A percentile compares a stretch with the other conserved stretches of the same genome.
phyloP scores from a whole-genome alignment of 164 flowering plant genomes.

The Saururus chinensis region DNA sequence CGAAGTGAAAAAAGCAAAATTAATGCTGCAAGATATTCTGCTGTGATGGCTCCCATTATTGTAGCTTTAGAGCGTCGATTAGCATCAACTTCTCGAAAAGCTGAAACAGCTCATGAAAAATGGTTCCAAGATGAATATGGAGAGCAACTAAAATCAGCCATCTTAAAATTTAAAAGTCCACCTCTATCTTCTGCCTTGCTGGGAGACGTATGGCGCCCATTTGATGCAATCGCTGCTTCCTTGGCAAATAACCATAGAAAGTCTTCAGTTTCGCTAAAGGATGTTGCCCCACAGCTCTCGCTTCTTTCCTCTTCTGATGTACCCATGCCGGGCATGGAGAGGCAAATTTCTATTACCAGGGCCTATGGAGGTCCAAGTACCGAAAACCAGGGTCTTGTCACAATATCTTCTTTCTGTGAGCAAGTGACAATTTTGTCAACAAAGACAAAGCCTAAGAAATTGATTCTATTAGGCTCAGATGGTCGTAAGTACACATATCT shows the following conservation, averaged over 20 bases:
- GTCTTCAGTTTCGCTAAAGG: slow-evolving; percentile 60
- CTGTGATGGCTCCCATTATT: slow-evolving; percentile 96
- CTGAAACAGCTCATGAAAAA: slow-evolving; percentile 89
- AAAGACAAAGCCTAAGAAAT: slow-evolving; percentile 92
- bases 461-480: slow-evolving; percentile 76
- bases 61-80: slow-evolving; percentile 96
- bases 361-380: slow-evolving; percentile 29
- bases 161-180: slow-evolving; percentile 63
- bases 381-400: slow-evolving; percentile 51
- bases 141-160: slow-evolving; percentile 68
- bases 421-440: slow-evolving; percentile 73
- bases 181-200: slow-evolving; percentile 66
- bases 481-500: slow-evolving; percentile 88
- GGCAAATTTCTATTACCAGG: slow-evolving; percentile 43
- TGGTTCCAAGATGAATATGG: slow-evolving; percentile 78
- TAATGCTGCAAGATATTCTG: slow-evolving; percentile 90
- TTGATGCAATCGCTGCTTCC: slow-evolving; percentile 73
- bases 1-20: slow-evolving; percentile 80
- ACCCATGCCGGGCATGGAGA: slow-evolving; percentile 99
- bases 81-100: slow-evolving; percentile 76
- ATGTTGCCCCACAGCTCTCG: slow-evolving; percentile 81
- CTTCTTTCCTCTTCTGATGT: slow-evolving; percentile 73
- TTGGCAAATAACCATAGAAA: slow-evolving; percentile 80
- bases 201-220: slow-evolving; percentile 91
- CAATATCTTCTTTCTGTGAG: slow-evolving; percentile 75